phyloP scores from a whole-genome alignment of 805 yeast genomes.

The Ogataea trehaloabstinens region DNA sequence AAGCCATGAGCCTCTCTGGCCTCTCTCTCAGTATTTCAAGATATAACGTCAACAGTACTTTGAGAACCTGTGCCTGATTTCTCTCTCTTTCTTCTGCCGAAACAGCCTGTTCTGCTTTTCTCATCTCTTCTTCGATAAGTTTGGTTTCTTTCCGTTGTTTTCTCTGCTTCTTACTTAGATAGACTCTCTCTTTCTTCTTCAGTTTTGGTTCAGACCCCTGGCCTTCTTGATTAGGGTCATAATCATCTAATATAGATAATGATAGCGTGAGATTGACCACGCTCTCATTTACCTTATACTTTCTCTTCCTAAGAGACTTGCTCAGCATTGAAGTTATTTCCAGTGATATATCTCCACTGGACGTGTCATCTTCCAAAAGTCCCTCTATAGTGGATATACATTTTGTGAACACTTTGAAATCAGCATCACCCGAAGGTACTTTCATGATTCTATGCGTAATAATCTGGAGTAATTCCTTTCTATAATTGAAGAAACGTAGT shows the following conservation, averaged over 20 bases:
- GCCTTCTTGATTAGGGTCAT: slow-evolving; percentile 62
- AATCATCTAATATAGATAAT: slow-evolving; percentile 62
- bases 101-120: slow-evolving; percentile 81
- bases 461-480: slow-evolving; percentile 69
- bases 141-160: slow-evolving; percentile 85
- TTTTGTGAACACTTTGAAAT: slow-evolving; percentile 48
- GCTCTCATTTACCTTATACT: slow-evolving; percentile 79
- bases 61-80: slow-evolving; percentile 80
- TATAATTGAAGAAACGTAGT: slow-evolving; percentile 75
- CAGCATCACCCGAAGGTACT: slow-evolving; percentile 49
- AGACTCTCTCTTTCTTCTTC: slow-evolving; percentile 85
- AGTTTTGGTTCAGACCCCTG: slow-evolving; percentile 48
- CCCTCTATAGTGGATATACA: slow-evolving; percentile 66
- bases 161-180: slow-evolving; percentile 84
- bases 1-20: slow-evolving; percentile 68
- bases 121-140: slow-evolving; percentile 84
- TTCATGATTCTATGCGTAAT: slow-evolving; percentile 65
- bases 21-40: slow-evolving; percentile 69
- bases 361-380: slow-evolving; percentile 72
- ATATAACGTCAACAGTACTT: slow-evolving; percentile 68
- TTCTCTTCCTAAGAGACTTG: slow-evolving; percentile 69
- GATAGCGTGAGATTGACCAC: slow-evolving; percentile 73
- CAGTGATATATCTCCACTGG: slow-evolving; percentile 74
- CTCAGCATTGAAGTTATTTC: slow-evolving; percentile 69
- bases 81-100: slow-evolving; percentile 85